phyloP scores from a whole-genome alignment of 495 filamentous ascomycete genomes.

The Penicillium coprophilum region DNA sequence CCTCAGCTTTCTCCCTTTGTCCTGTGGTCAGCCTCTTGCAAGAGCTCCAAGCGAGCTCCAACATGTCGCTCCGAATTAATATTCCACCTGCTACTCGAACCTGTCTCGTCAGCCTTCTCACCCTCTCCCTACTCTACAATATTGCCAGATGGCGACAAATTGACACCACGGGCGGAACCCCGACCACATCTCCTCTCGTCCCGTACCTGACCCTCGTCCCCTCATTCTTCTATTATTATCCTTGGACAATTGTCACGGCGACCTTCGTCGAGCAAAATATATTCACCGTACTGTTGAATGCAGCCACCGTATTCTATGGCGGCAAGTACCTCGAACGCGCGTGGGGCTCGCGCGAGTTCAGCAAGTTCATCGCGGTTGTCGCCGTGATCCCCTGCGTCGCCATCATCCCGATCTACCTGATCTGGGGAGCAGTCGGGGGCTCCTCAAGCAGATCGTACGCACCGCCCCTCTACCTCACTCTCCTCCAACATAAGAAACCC shows the following conservation, averaged over 20 bases:
- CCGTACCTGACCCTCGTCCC: constrained; percentile 88
- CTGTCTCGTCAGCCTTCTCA: constrained; percentile 69
- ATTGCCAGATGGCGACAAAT: constrained; percentile 58
- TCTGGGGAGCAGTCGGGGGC: constrained; percentile 68
- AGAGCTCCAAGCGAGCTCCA: constrained; percentile 24
- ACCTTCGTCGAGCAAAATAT: constrained; percentile 92
- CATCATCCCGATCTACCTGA: constrained; percentile 68
- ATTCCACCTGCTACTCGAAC: constrained; percentile 87
- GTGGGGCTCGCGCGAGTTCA: constrained; percentile 91
- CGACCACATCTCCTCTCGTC: constrained; percentile 57
- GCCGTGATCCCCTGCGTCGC: constrained; percentile 77
- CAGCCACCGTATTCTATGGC: constrained; percentile 83
- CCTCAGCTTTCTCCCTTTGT: constrained; percentile 18
- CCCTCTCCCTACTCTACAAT: constrained; percentile 79
- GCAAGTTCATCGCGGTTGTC: constrained; percentile 80
- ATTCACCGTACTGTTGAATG: constrained; percentile 79
- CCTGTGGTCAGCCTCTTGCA: constrained; percentile 37
- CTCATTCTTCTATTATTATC: constrained; percentile 76
- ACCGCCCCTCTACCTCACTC: constrained; percentile 1
- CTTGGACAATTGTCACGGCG: constrained; percentile 87
- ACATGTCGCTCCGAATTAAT: constrained; percentile 83
- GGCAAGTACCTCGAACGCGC: constrained; percentile 94
- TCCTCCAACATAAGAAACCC: background rate
- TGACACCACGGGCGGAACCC: constrained; percentile 56
- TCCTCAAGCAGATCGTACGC: constrained; percentile 69